A percentile compares a stretch with the other conserved stretches of the same genome.
Evolutionary conservation across 164 flowering plant genomes (phyloP).

Genomic region (Aristolochia fimbriata): DNA sequence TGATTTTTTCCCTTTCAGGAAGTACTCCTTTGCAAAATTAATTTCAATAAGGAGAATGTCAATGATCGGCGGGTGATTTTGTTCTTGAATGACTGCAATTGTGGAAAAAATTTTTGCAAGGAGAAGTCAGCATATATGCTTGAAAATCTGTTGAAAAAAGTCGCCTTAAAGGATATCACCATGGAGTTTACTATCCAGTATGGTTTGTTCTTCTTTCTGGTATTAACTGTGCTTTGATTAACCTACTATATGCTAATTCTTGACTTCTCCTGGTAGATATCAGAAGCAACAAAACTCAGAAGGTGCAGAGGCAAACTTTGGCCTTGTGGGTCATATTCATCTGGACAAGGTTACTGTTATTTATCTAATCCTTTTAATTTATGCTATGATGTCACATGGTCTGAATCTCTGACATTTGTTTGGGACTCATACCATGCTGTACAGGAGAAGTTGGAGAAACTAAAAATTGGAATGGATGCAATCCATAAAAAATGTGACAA

Average conservation of each 20-base stretch:
- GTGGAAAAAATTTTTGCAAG: slow-evolving; percentile 60
- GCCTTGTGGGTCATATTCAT: slow-evolving; percentile 78
- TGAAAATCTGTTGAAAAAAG: slow-evolving; percentile 45
- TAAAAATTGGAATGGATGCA: slow-evolving; percentile 32
- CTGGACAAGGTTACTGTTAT: slow-evolving; percentile 47
- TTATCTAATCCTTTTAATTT: not conserved
- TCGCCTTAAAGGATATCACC: slow-evolving; percentile 54
- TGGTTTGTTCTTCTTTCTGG: slow-evolving; percentile 8
- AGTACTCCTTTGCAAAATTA: slow-evolving; percentile 59
- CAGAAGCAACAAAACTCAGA: slow-evolving; percentile 20
- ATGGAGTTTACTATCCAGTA: slow-evolving; percentile 66
- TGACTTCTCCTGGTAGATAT: slow-evolving; percentile 29
- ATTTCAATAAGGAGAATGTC: slow-evolving; percentile 44
- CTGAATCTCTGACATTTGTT: not conserved
- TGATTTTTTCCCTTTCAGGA: slow-evolving; percentile 37
- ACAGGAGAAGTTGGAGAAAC: slow-evolving; percentile 35
- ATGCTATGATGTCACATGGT: not conserved
- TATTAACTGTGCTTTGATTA: not conserved
- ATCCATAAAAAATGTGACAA: slow-evolving; percentile 49
- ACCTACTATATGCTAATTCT: not conserved
- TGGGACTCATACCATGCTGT: slow-evolving; percentile 7
- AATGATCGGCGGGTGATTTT: slow-evolving; percentile 64
- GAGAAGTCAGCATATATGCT: slow-evolving; percentile 69
- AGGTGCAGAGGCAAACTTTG: slow-evolving; percentile 29
- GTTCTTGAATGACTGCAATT: slow-evolving; percentile 60